Base-by-base conservation (phyloP, 257 asterid species). In the Datura wrightii region DNA sequence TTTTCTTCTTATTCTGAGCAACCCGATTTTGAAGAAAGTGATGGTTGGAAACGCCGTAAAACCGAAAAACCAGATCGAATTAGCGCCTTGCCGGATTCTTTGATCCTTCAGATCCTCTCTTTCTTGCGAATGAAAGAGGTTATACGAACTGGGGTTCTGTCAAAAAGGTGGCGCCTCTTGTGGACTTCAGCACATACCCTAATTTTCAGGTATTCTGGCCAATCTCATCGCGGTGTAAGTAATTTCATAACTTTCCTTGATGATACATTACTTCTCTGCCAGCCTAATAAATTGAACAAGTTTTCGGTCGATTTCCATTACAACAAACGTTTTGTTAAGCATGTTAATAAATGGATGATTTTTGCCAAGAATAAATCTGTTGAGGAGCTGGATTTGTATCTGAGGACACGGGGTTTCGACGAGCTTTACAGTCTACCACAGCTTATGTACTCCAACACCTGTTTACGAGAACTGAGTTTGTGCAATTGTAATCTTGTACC, bases 101-200 rank as follows among this genome's bases (percentile, higher is more conserved):
- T 83, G 48, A 52, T 83, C 13, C 67, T 65, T 83, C 85, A 50
- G 11, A 60, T 83, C 52, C 85, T 83, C 8, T 83, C 85, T 36
- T 83, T 16, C 24, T 5, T 83, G 79, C 63, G 63, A 8, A 19
- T 69, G 79, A 18, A 52, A 18, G 36, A 66, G 3, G 85, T 67
- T 44, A 42, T 54, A 48, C 37, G 62, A 8, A 62, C 85, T 10
- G 66, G 55, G 3, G 0, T 67, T 36, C 24, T 83, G 18, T 67
- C 79, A n/a, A 83, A 66, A 65, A 65, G 79, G 13, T 82, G 79
- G 79, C 37, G 55, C 1, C 46, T 62, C 7, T 52, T 82, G 37
- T 82, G 85, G 85, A 53, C 85, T 48, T 63, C 59, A 14, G 9
- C 56, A 18, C 79, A 63, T 24, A 15, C 48, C 44, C 60, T 82